These are phyloP conservation scores for Debaryomyces udenii DNA, from an alignment of 1,139 yeast species.

Conservation along the genomic window DNA sequence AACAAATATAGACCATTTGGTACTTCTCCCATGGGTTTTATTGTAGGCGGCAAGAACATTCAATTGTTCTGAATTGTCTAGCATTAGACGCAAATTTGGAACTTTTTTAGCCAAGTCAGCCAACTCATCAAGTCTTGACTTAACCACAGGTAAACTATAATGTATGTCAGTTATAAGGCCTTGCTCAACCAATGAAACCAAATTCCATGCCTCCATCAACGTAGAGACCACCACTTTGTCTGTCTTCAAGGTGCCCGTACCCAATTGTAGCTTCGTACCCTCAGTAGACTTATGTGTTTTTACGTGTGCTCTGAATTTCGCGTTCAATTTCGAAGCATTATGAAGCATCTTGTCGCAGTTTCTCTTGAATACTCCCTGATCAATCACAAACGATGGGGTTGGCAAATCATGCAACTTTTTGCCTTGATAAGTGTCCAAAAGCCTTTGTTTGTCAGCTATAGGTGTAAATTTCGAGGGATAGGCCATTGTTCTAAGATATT, in stretches of 20 bases:
- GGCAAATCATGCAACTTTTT: constrained; percentile 31
- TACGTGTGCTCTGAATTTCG: constrained; percentile 65
- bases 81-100: constrained; percentile 55
- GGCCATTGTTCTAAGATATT: constrained; percentile 5
- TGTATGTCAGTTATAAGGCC: constrained; percentile 60
- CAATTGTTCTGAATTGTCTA: constrained; percentile 63
- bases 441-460: constrained; percentile 26
- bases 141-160: constrained; percentile 70
- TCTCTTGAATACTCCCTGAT: constrained; percentile 23
- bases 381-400: constrained; percentile 39
- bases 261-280: constrained; percentile 37
- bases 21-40: constrained; percentile 19
- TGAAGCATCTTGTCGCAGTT: constrained; percentile 37
- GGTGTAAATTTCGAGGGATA: constrained; percentile 23
- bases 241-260: constrained; percentile 29
- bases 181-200: constrained; percentile 45
- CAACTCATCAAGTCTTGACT: constrained; percentile 54
- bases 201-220: constrained; percentile 63
- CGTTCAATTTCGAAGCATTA: constrained; percentile 31
- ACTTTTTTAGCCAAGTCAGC: constrained; percentile 44
- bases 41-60: constrained; percentile 45
- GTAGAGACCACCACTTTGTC: constrained; percentile 71
- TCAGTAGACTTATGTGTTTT: constrained; percentile 69
- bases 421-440: constrained; percentile 30
- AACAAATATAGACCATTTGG: constrained; percentile 58